Conservation (phyloP, 371 early-diverging fungal species). For the Syncephalastrum monosporum region DNA sequence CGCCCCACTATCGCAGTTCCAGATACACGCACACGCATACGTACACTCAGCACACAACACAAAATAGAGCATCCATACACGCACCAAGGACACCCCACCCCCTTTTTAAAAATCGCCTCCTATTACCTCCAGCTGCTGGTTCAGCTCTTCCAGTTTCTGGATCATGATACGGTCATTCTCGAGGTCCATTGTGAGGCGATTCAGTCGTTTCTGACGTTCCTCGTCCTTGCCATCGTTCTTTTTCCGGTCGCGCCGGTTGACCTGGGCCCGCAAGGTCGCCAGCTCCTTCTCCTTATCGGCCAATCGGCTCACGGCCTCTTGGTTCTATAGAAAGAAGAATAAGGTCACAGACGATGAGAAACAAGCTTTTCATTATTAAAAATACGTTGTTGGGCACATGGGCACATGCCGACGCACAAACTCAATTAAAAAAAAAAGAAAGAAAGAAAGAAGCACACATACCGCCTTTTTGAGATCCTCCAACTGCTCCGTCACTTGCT, state of each 20-base stretch:
- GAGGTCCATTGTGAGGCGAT: slow-evolving; percentile 43
- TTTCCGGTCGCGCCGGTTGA: slow-evolving; percentile 34
- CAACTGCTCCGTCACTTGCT: slow-evolving; percentile 36
- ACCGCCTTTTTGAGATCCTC: slow-evolving; percentile 40
- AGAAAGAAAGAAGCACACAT: slow-evolving; percentile 3
- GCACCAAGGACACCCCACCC: not conserved
- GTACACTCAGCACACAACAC: no score
- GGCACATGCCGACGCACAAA: no score
- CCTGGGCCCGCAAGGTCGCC: slow-evolving; percentile 30
- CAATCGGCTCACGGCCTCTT: slow-evolving; percentile 32
- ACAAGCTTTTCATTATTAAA: no score
- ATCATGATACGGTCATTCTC: slow-evolving; percentile 43
- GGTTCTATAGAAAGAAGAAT: slow-evolving; percentile 27
- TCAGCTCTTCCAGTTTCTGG: slow-evolving; percentile 44
- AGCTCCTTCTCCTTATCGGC: slow-evolving; percentile 44
- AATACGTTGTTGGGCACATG: no score
- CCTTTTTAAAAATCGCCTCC: not conserved
- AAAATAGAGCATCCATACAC: no score
- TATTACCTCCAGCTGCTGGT: slow-evolving; percentile 42
- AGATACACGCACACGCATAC: not conserved
- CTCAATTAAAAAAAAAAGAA: not conserved
- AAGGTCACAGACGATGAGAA: no score
- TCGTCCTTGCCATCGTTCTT: slow-evolving; percentile 24
- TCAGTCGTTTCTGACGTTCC: slow-evolving; percentile 35
- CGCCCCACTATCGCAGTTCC: not conserved